These are phyloP conservation scores for Wallemia ichthyophaga DNA, from an alignment of 1,284 basidiomycete genomes.

Conservation along the genomic window DNA sequence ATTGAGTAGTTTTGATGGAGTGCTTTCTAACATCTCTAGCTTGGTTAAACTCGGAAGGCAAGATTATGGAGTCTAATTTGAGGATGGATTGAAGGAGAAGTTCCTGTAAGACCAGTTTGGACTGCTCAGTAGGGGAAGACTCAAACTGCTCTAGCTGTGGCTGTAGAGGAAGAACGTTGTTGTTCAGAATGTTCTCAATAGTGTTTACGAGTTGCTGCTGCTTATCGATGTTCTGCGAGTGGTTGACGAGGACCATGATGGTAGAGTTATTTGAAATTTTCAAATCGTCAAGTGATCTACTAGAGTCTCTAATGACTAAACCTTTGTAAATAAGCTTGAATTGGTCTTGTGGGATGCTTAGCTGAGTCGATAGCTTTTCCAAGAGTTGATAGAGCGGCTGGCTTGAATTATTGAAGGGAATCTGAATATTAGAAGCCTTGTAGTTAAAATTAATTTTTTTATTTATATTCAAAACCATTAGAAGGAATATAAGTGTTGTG, in stretches of 20 bases:
- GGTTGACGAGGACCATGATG: not conserved
- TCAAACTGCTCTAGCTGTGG: not conserved
- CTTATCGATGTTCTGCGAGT: not conserved
- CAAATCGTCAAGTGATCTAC: not conserved
- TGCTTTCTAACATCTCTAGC: not conserved
- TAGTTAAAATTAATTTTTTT: not conserved
- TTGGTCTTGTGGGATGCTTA: not conserved
- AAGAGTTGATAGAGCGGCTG: not conserved
- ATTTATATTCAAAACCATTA: not conserved
- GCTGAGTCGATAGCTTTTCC: not conserved
- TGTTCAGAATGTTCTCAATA: not conserved
- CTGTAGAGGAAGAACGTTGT: not conserved
- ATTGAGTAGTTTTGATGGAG: not conserved
- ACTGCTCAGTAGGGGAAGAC: not conserved
- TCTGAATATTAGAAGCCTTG: not conserved
- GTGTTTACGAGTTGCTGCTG: not conserved
- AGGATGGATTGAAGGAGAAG: not conserved
- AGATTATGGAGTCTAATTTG: not conserved
- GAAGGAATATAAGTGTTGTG: not conserved
- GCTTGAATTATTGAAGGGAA: not conserved
- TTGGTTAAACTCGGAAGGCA: not conserved
- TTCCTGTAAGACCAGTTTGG: not conserved
- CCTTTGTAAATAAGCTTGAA: not conserved
- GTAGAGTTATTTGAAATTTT: not conserved
- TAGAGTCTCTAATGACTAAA: not conserved